Evolutionary conservation across 129 eudicot genomes (phyloP).

Genomic region (Helianthus annuus): DNA sequence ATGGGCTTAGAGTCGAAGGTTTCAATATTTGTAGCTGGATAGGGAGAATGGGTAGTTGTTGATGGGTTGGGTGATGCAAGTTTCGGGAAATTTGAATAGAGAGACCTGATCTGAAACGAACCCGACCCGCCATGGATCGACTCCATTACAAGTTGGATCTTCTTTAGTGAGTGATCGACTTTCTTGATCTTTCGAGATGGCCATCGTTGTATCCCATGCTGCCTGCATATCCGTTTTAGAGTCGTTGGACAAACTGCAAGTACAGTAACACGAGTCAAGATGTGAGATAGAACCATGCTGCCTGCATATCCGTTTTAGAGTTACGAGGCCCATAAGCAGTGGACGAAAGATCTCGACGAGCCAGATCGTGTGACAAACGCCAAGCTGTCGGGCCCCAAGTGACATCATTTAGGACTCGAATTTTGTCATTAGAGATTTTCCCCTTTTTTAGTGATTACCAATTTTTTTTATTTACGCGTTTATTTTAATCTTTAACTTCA

Average conservation of each 20-base stretch:
- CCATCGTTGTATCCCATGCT: conserved; percentile 92
- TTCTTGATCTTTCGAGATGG: conserved; percentile 97
- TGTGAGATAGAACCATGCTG: neutral
- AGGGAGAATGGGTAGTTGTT: conserved; percentile 31
- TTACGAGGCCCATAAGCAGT: too few species aligned
- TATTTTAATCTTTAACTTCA: too few species aligned
- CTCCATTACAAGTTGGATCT: conserved; percentile 84
- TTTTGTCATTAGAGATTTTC: too few species aligned
- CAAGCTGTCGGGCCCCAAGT: too few species aligned
- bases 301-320: too few species aligned
- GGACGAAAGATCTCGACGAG: too few species aligned
- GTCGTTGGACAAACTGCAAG: conserved; percentile 95
- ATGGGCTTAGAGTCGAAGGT: conserved; percentile 14
- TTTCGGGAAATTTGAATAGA: conserved; percentile 79
- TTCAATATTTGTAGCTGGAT: conserved; percentile 44
- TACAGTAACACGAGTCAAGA: conserved; percentile 6
- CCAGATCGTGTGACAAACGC: too few species aligned
- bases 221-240: conserved; percentile 93
- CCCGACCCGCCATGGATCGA: conserved; percentile 84
- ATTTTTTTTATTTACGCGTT: too few species aligned
- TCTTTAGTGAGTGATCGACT: conserved; percentile 90
- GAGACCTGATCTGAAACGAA: conserved; percentile 63
- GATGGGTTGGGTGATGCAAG: conserved; percentile 67
- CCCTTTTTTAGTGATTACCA: too few species aligned
- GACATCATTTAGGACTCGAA: too few species aligned